These are phyloP conservation scores for Paradendryphiella salina DNA, from an alignment of 2,329 filamentous ascomycete species.

Conservation along the genomic window DNA sequence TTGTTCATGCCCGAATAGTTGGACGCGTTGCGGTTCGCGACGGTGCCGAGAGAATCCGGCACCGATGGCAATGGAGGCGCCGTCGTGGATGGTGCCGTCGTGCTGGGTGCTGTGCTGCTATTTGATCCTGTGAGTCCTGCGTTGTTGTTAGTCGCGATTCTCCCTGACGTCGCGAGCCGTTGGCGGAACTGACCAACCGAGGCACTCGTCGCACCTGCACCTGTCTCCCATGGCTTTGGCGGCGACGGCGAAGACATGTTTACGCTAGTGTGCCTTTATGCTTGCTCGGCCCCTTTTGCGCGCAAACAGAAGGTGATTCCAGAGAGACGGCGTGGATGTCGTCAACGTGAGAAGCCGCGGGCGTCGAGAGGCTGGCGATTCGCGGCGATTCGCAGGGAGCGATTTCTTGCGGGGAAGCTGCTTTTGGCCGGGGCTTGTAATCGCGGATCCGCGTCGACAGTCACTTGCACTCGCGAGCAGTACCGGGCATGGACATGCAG, in stretches of 20 bases:
- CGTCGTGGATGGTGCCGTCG: conserved; percentile 48
- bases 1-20: conserved; percentile 72
- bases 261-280: conserved; percentile 17
- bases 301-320: conserved; percentile 9
- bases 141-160: conserved; percentile 28
- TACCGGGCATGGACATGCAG: neutral
- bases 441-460: conserved; percentile 19
- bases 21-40: conserved; percentile 86
- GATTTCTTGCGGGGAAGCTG: conserved; percentile 16
- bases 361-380: conserved; percentile 10
- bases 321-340: conserved; percentile 13
- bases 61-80: conserved; percentile 77
- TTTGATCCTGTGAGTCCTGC: conserved; percentile 42
- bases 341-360: conserved; percentile 11
- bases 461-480: conserved; percentile 4
- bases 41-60: conserved; percentile 73
- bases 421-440: conserved; percentile 5
- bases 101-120: conserved; percentile 44
- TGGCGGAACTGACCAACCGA: conserved; percentile 42
- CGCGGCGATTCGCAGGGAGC: conserved; percentile 9
- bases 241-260: conserved; percentile 72
- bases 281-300: conserved; percentile 27
- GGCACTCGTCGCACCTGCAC: conserved; percentile 60
- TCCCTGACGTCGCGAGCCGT: conserved; percentile 17
- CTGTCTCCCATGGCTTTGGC: conserved; percentile 95